These are phyloP conservation scores for Coemansia guatemalensis DNA, from an alignment of 192 early-diverging fungal species.

Conservation along the genomic window DNA sequence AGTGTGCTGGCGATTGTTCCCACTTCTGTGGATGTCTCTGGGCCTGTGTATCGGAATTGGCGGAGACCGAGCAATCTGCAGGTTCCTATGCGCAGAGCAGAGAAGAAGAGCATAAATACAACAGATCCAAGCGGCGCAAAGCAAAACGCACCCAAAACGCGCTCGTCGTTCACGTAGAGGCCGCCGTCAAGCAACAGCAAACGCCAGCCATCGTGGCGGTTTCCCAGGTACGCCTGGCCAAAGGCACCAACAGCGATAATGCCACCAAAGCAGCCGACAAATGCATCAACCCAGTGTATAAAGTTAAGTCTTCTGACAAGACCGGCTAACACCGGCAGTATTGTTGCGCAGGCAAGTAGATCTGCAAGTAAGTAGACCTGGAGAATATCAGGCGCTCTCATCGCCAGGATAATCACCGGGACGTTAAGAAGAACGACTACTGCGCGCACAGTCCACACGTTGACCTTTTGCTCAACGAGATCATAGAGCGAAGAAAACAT, in stretches of 20 bases:
- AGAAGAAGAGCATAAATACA: constrained; percentile 41
- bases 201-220: constrained; percentile 52
- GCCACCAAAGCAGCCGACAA: constrained; percentile 57
- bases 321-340: constrained; percentile 58
- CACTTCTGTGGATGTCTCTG: constrained; percentile 10
- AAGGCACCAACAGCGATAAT: constrained; percentile 55
- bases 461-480: constrained; percentile 49
- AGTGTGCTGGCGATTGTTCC: not conserved
- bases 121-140: constrained; percentile 54
- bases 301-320: constrained; percentile 53
- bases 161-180: constrained; percentile 56
- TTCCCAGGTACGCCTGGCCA: constrained; percentile 54
- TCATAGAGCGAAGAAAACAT: constrained; percentile 66
- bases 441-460: constrained; percentile 48
- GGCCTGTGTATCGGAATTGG: constrained; percentile 27
- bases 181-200: constrained; percentile 51
- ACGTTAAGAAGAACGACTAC: constrained; percentile 52
- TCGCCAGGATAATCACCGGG: constrained; percentile 57
- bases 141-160: constrained; percentile 59
- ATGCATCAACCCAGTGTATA: constrained; percentile 54
- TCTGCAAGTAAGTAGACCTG: constrained; percentile 65
- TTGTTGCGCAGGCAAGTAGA: constrained; percentile 59
- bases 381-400: constrained; percentile 60
- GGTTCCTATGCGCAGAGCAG: constrained; percentile 34
- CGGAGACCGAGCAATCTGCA: constrained; percentile 25